Percentiles rank a stretch among this genome's conserved stretches.
These are phyloP conservation scores for Microcera coccophila DNA, from an alignment of 2,329 filamentous ascomycete species.

Conservation along the genomic window DNA sequence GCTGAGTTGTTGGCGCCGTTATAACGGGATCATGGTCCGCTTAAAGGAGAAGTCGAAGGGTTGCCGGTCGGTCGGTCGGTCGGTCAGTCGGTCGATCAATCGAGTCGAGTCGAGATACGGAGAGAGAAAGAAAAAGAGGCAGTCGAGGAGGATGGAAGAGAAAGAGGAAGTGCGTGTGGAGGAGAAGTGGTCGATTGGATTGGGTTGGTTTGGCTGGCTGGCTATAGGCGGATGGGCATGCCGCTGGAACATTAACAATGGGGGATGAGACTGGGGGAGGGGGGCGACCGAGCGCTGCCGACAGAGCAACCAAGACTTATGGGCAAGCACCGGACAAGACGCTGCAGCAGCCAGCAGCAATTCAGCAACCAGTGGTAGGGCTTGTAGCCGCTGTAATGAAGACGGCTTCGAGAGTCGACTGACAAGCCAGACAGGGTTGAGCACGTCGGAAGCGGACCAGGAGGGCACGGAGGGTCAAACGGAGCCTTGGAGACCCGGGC, in stretches of 20 bases:
- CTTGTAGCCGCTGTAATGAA: background rate
- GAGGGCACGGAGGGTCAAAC: background rate
- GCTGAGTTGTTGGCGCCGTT: conserved; percentile 22
- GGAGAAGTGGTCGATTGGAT: conserved; percentile 18
- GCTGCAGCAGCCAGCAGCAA: background rate
- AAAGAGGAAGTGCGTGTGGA: conserved; percentile 15
- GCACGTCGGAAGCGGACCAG: background rate
- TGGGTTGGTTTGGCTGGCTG: conserved; percentile 22
- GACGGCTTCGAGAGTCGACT: background rate
- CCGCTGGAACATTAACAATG: background rate
- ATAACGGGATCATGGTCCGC: conserved; percentile 27
- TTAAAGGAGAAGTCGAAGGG: conserved; percentile 19
- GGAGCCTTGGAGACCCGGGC: background rate
- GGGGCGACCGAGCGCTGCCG: conserved; percentile 12
- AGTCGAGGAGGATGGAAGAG: conserved; percentile 6
- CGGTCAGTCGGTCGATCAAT: background rate
- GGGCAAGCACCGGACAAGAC: background rate
- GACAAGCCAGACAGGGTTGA: background rate
- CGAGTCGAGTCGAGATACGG: background rate
- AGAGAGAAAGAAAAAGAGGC: conserved; percentile 5
- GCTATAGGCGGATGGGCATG: background rate
- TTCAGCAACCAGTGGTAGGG: background rate
- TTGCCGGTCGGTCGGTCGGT: conserved; percentile 7
- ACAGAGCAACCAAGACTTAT: conserved; percentile 4
- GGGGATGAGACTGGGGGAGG: conserved; percentile 19